Evolutionary conservation across 164 flowering plant genomes (phyloP).

Genomic region (Kalanchoe fedtschenkoi): DNA sequence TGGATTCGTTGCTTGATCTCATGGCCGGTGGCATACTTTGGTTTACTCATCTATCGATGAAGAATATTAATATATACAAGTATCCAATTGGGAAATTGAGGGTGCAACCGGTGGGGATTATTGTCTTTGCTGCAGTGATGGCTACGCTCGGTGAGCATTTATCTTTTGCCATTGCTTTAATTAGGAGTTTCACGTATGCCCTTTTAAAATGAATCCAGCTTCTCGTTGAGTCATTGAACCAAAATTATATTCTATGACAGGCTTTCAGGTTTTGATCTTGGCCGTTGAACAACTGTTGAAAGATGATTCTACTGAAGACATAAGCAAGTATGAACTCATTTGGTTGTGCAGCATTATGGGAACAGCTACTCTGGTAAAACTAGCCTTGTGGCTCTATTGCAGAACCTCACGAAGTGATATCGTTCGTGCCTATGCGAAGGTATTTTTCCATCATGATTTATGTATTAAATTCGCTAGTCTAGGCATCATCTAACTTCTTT

Average conservation of each 20-base stretch:
- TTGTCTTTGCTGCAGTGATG: slow-evolving; percentile 94
- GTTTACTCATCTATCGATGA: slow-evolving; percentile 90
- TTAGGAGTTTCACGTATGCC: too few species aligned
- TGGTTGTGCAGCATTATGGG: slow-evolving; percentile 82
- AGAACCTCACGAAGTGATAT: slow-evolving; percentile 67
- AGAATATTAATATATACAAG: slow-evolving; percentile 70
- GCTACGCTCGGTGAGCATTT: slow-evolving; percentile 75
- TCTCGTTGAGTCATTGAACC: background rate
- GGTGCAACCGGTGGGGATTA: slow-evolving; percentile 93
- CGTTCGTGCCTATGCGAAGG: slow-evolving; percentile 98
- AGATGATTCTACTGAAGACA: slow-evolving; percentile 35
- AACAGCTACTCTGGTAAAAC: slow-evolving; percentile 65
- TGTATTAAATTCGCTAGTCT: background rate
- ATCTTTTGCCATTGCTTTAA: background rate
- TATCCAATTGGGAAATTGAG: slow-evolving; percentile 95
- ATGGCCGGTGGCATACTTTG: slow-evolving; percentile 99
- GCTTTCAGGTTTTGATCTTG: slow-evolving; percentile 75
- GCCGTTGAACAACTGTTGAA: slow-evolving; percentile 65
- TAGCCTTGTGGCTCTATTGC: slow-evolving; percentile 79
- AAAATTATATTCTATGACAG: slow-evolving; percentile 23
- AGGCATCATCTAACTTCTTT: background rate
- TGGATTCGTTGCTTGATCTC: slow-evolving; percentile 90
- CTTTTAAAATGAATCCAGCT: too few species aligned
- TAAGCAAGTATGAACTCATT: slow-evolving; percentile 38
- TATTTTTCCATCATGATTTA: slow-evolving; percentile 12